A percentile compares a stretch with the other conserved stretches of the same genome.
Evolutionary conservation across 805 yeast species (phyloP).

Genomic region (Spathaspora gorwiae): DNA sequence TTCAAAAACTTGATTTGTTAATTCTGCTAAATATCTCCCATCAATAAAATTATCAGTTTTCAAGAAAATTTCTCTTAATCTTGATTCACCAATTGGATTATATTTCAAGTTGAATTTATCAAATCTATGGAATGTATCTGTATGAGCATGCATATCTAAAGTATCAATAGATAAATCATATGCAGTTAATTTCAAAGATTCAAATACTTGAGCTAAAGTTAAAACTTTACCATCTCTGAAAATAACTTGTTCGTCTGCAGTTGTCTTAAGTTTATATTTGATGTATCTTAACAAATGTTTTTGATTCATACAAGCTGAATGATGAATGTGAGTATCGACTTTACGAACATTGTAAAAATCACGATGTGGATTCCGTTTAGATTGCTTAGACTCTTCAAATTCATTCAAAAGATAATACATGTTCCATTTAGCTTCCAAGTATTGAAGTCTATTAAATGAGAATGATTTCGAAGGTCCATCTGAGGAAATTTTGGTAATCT

Average conservation of each 20-base stretch:
- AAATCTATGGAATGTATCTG: slow-evolving; percentile 95
- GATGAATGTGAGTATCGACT: slow-evolving; percentile 98
- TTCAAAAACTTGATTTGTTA: slow-evolving; percentile 88
- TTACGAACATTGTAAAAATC: slow-evolving; percentile 95
- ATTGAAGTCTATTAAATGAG: slow-evolving; percentile 90
- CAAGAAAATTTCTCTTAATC: slow-evolving; percentile 90
- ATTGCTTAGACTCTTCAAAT: slow-evolving; percentile 84
- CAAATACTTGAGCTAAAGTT: slow-evolving; percentile 84
- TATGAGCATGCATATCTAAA: slow-evolving; percentile 98
- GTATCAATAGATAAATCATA: slow-evolving; percentile 96
- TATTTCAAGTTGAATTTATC: slow-evolving; percentile 96
- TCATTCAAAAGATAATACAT: slow-evolving; percentile 83
- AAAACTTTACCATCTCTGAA: slow-evolving; percentile 87
- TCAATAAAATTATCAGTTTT: slow-evolving; percentile 91
- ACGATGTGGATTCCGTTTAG: slow-evolving; percentile 92
- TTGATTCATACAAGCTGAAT: slow-evolving; percentile 98
- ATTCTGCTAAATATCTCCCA: slow-evolving; percentile 87
- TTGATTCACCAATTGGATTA: slow-evolving; percentile 97
- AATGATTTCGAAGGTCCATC: slow-evolving; percentile 97
- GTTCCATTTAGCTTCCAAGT: slow-evolving; percentile 95
- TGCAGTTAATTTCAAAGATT: slow-evolving; percentile 85
- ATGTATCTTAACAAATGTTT: slow-evolving; percentile 92
- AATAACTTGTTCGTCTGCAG: slow-evolving; percentile 85
- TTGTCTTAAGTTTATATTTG: slow-evolving; percentile 86
- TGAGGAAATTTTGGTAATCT: slow-evolving; percentile 66